Conservation (phyloP, 805 yeast genomes). For the Candida dajiaensis region DNA sequence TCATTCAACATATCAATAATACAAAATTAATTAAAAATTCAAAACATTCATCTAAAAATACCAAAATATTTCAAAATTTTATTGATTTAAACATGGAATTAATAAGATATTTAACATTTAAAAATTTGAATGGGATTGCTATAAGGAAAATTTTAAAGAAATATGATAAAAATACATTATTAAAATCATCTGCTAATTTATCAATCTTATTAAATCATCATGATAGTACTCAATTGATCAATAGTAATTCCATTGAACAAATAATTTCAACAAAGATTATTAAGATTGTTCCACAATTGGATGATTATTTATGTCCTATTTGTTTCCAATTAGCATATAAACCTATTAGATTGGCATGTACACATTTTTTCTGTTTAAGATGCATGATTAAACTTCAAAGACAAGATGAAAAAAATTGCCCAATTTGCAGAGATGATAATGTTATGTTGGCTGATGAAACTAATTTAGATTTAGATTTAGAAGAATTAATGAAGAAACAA, state of each 20-base stretch:
- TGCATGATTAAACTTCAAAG: slow-evolving; percentile 67
- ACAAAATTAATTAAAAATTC: slow-evolving; percentile 32
- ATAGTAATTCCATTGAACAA: slow-evolving; percentile 18
- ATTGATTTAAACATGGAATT: slow-evolving; percentile 47
- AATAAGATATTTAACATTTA: slow-evolving; percentile 52
- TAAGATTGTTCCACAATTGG: slow-evolving; percentile 62
- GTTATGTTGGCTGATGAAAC: slow-evolving; percentile 51
- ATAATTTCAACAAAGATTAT: slow-evolving; percentile 50
- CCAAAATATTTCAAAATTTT: slow-evolving; percentile 43
- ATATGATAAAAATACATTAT: slow-evolving; percentile 65
- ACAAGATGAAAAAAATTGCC: slow-evolving; percentile 53
- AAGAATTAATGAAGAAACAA: slow-evolving; percentile 47
- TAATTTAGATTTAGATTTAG: slow-evolving; percentile 50
- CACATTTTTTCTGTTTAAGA: slow-evolving; percentile 66
- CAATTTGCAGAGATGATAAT: slow-evolving; percentile 53
- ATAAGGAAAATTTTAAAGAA: slow-evolving; percentile 65
- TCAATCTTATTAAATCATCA: slow-evolving; percentile 32
- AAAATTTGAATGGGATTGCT: slow-evolving; percentile 57
- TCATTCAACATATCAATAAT: slow-evolving; percentile 33
- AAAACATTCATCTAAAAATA: slow-evolving; percentile 39
- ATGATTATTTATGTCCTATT: slow-evolving; percentile 71
- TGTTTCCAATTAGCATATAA: slow-evolving; percentile 67
- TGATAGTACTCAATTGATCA: slow-evolving; percentile 19
- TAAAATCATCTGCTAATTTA: slow-evolving; percentile 42
- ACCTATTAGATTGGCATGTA: slow-evolving; percentile 60